phyloP scores from a whole-genome alignment of 2,329 filamentous ascomycete genomes.

The Fusarium sp. region DNA sequence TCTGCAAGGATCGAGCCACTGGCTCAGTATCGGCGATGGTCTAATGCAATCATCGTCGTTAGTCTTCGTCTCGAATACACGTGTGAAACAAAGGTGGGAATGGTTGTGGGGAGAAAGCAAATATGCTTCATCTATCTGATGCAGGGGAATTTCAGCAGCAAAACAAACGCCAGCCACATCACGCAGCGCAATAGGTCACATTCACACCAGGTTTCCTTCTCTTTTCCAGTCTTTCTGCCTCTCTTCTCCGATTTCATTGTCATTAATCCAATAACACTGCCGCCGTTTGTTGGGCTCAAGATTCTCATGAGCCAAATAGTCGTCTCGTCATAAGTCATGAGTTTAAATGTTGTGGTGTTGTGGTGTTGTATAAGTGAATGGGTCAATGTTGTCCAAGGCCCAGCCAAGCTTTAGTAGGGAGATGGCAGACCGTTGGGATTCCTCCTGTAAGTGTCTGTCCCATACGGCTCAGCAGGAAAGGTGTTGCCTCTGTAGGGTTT shows the following conservation, averaged over 20 bases:
- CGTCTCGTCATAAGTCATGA: conserved; percentile 45
- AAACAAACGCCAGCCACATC: conserved; percentile 41
- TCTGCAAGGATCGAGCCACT: conserved; percentile 28
- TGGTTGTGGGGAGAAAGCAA: conserved; percentile 31
- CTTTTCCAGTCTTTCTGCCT: conserved; percentile 10
- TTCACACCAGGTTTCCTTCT: conserved; percentile 23
- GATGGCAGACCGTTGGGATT: conserved; percentile 49
- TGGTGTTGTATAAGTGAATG: not conserved
- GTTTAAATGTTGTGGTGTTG: conserved; percentile 11
- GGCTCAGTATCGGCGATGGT: conserved; percentile 52
- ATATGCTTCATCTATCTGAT: conserved; percentile 46
- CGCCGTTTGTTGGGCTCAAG: conserved; percentile 16
- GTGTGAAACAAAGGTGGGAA: conserved; percentile 31
- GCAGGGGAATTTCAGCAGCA: conserved; percentile 34
- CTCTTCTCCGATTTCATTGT: conserved; percentile 3
- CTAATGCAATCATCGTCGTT: conserved; percentile 57
- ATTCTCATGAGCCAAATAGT: conserved; percentile 28
- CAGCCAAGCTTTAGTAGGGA: conserved; percentile 28
- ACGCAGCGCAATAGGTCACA: conserved; percentile 43
- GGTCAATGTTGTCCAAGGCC: not conserved
- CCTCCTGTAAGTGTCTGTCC: conserved; percentile 28
- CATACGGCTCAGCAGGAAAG: conserved; percentile 33
- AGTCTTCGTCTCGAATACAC: conserved; percentile 51
- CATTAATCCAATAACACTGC: conserved; percentile 13
- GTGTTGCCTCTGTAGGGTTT: conserved; percentile 29